A percentile compares a stretch with the other conserved stretches of the same genome.
Evolutionary conservation across 306 rosid genomes (phyloP).

Genomic region (Begonia fuchsioides): DNA sequence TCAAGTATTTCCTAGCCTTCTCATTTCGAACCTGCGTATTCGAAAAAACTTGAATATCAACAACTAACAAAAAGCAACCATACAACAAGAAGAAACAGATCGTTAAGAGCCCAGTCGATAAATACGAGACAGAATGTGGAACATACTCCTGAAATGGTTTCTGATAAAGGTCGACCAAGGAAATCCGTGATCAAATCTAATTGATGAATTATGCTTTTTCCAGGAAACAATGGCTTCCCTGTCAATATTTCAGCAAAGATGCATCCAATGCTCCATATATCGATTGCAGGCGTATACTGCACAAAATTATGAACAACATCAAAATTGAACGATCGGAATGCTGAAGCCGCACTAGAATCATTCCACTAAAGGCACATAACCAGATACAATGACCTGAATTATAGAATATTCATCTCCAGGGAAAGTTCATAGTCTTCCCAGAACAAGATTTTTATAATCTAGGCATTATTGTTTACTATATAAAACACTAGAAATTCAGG

Average conservation of each 20-base stretch:
- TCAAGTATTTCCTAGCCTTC: constrained; percentile 74
- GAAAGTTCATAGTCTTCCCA: constrained; percentile 99
- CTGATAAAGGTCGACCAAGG: constrained; percentile 70
- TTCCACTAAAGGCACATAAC: constrained; percentile 52
- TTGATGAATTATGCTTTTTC: constrained; percentile 87
- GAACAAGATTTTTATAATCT: constrained; percentile 98
- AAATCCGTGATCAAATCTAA: constrained; percentile 93
- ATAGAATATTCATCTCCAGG: constrained; percentile 91
- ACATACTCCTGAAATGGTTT: constrained; percentile 62
- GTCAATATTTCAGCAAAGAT: constrained; percentile 89
- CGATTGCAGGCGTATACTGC: constrained; percentile 93
- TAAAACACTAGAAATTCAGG: constrained; percentile 15
- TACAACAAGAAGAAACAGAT: too few species aligned
- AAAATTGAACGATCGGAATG: constrained; percentile 2
- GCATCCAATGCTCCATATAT: constrained; percentile 98
- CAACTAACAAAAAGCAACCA: constrained; percentile 4
- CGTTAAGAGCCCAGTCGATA: too few species aligned
- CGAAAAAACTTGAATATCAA: constrained; percentile 3
- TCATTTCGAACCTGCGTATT: constrained; percentile 78
- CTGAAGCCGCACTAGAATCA: constrained; percentile 32
- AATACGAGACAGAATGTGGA: constrained; percentile 7
- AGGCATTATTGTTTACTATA: constrained; percentile 85
- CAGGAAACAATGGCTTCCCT: constrained; percentile 94
- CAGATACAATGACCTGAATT: constrained; percentile 85
- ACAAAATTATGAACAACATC: constrained; percentile 19